Evolutionary conservation across 2,329 filamentous ascomycete genomes (phyloP).

Genomic region (Penicillium concentricum): DNA sequence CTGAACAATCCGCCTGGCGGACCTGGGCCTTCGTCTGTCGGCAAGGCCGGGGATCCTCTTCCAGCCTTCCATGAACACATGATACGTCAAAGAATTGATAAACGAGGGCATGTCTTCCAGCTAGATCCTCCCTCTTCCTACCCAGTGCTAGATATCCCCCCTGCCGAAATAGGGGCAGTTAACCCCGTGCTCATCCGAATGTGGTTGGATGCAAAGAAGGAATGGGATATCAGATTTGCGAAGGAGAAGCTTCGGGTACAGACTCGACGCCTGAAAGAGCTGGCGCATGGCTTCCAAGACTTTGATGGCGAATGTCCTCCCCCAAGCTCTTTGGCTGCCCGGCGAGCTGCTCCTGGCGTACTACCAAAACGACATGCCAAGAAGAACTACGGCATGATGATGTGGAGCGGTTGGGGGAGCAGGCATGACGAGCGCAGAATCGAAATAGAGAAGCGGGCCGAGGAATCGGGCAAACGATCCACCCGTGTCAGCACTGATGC

Average conservation of each 20-base stretch:
- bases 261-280: slow-evolving; percentile 69
- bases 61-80: slow-evolving; percentile 80
- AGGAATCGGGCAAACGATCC: slow-evolving; percentile 21
- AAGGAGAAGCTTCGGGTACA: slow-evolving; percentile 69
- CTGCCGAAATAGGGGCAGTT: slow-evolving; percentile 70
- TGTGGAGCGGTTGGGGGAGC: slow-evolving; percentile 87
- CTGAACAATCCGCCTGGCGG: slow-evolving; percentile 9
- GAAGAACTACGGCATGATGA: slow-evolving; percentile 71
- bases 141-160: slow-evolving; percentile 62
- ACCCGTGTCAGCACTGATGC: slow-evolving; percentile 29
- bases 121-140: slow-evolving; percentile 66
- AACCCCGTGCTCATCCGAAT: slow-evolving; percentile 77
- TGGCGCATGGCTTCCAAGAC: slow-evolving; percentile 67
- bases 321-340: slow-evolving; percentile 75
- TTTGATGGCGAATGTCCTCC: slow-evolving; percentile 78
- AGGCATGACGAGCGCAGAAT: slow-evolving; percentile 81
- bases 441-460: slow-evolving; percentile 27
- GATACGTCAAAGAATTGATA: slow-evolving; percentile 84
- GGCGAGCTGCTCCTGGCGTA: slow-evolving; percentile 48
- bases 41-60: slow-evolving; percentile 81
- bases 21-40: slow-evolving; percentile 54
- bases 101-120: slow-evolving; percentile 70
- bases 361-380: slow-evolving; percentile 29
- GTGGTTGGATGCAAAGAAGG: slow-evolving; percentile 73
- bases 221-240: slow-evolving; percentile 72